These are phyloP conservation scores for Fusarium succisae DNA, from an alignment of 2,329 filamentous ascomycete species.

Conservation along the genomic window DNA sequence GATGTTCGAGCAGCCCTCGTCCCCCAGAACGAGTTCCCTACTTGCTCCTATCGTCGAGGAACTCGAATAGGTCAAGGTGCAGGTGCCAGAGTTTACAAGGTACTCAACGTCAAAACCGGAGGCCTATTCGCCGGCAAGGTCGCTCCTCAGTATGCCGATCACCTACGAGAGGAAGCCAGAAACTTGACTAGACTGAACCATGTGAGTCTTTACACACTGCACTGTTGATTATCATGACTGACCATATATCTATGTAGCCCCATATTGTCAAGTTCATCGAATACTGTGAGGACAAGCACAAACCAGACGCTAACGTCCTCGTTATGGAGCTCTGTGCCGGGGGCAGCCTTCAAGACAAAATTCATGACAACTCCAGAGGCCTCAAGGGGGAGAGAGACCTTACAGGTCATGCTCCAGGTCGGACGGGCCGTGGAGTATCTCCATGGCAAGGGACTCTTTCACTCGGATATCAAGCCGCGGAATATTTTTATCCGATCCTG, in stretches of 20 bases:
- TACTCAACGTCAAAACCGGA: constrained; percentile 37
- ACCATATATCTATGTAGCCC: constrained; percentile 18
- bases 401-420: constrained; percentile 38
- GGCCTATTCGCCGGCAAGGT: constrained; percentile 44
- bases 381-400: constrained; percentile 26
- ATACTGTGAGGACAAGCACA: constrained; percentile 36
- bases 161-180: constrained; percentile 40
- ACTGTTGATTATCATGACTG: neutral
- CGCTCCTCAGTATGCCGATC: constrained; percentile 22
- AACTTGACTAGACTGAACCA: constrained; percentile 38
- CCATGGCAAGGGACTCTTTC: constrained; percentile 37
- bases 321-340: constrained; percentile 45
- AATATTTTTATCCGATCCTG: constrained; percentile 46
- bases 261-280: constrained; percentile 45
- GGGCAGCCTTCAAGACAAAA: constrained; percentile 42
- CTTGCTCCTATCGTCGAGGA: constrained; percentile 40
- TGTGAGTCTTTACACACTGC: constrained; percentile 27
- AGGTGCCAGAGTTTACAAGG: constrained; percentile 44
- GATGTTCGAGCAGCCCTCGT: constrained; percentile 26
- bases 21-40: constrained; percentile 17
- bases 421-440: constrained; percentile 42
- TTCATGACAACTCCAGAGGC: constrained; percentile 36
- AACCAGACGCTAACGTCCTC: constrained; percentile 35
- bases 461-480: constrained; percentile 47
- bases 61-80: constrained; percentile 42